These are phyloP conservation scores for Maudiozyma bulderi DNA, from an alignment of 805 yeast species.

Conservation along the genomic window DNA sequence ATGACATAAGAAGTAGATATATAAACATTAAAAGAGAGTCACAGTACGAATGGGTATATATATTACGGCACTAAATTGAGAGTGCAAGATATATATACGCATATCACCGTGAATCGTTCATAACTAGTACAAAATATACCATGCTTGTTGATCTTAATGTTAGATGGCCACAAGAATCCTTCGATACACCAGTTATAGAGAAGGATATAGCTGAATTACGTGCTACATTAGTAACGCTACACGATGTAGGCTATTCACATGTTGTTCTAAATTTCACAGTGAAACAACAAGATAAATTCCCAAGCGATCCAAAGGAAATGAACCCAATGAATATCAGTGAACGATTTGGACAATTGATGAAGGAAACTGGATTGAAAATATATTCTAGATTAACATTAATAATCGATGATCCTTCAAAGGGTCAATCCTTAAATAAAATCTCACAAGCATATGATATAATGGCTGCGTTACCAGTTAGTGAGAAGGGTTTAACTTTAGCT, in stretches of 20 bases:
- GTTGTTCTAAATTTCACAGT: constrained; percentile 64
- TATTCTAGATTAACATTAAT: constrained; percentile 68
- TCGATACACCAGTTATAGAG: constrained; percentile 33
- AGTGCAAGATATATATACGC: too few species aligned
- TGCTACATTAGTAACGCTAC: constrained; percentile 42
- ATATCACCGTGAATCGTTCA: too few species aligned
- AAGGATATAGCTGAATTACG: constrained; percentile 38
- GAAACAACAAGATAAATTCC: constrained; percentile 43
- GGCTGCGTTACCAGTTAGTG: constrained; percentile 72
- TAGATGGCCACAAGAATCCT: constrained; percentile 57
- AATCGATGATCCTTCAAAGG: constrained; percentile 68
- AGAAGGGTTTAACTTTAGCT: constrained; percentile 66
- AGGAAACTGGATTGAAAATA: constrained; percentile 35
- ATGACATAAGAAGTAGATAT: too few species aligned
- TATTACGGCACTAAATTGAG: too few species aligned
- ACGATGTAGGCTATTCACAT: constrained; percentile 60
- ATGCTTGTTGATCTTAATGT: constrained; percentile 55
- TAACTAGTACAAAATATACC: not conserved
- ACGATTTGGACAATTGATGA: constrained; percentile 22
- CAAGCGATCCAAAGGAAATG: constrained; percentile 35
- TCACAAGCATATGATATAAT: constrained; percentile 57
- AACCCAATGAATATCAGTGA: constrained; percentile 33
- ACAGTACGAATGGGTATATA: too few species aligned
- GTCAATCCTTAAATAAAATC: constrained; percentile 39
- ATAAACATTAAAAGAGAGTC: too few species aligned